Percentiles rank a stretch among this genome's conserved stretches.
Evolutionary conservation across 2,329 filamentous ascomycete species (phyloP).

Genomic region (Cadophora sp.): DNA sequence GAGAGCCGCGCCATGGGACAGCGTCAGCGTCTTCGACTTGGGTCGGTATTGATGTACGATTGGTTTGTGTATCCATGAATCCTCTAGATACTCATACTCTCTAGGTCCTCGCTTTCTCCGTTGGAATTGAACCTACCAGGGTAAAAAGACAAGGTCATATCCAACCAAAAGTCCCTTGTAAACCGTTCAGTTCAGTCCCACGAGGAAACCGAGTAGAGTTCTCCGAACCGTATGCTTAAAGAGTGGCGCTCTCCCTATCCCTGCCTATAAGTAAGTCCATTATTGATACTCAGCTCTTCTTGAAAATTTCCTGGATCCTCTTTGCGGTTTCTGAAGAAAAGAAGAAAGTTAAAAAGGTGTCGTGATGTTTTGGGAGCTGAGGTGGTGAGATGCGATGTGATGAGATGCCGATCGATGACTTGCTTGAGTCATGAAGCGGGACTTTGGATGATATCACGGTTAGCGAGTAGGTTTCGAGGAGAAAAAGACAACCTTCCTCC

Average conservation of each 20-base stretch:
- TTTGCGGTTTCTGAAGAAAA: too few species aligned
- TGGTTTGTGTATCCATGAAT: too few species aligned
- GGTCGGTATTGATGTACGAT: too few species aligned
- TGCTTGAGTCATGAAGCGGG: conserved; percentile 8
- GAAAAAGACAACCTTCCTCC: not conserved
- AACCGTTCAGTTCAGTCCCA: too few species aligned
- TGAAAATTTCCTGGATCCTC: not conserved
- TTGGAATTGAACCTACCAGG: too few species aligned
- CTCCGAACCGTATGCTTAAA: not conserved
- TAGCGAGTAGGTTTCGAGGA: not conserved
- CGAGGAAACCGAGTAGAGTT: not conserved
- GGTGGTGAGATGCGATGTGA: not conserved
- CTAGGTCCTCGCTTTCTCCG: too few species aligned
- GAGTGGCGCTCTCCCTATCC: not conserved
- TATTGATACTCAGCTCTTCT: not conserved
- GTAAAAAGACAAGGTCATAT: too few species aligned
- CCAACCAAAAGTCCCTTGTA: too few species aligned
- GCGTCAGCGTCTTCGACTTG: too few species aligned
- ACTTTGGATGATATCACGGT: too few species aligned
- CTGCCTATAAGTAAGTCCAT: conserved; percentile 18
- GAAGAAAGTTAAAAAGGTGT: too few species aligned
- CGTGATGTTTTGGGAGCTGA: not conserved
- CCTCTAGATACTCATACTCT: too few species aligned
- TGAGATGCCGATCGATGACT: not conserved
- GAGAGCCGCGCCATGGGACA: conserved; percentile 1